phyloP scores from a whole-genome alignment of 2,329 filamentous ascomycete species.

The Meredithiella fracta region DNA sequence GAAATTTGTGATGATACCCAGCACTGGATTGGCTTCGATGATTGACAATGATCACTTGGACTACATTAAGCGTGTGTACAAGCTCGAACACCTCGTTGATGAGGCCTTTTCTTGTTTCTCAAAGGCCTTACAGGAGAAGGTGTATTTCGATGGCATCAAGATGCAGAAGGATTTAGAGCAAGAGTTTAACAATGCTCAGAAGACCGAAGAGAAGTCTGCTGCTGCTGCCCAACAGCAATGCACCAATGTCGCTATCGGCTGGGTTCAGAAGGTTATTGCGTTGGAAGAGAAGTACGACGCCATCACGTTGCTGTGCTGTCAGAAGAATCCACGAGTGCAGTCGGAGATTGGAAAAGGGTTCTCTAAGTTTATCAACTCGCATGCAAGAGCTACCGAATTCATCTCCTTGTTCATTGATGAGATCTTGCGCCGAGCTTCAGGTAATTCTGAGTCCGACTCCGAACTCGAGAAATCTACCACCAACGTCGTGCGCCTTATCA shows the following conservation, averaged over 20 bases:
- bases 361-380: slow-evolving; percentile 85
- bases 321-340: slow-evolving; percentile 59
- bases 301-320: slow-evolving; percentile 59
- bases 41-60: slow-evolving; percentile 71
- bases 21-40: slow-evolving; percentile 74
- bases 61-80: slow-evolving; percentile 67
- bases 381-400: slow-evolving; percentile 70
- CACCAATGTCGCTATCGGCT: slow-evolving; percentile 75
- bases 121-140: slow-evolving; percentile 54
- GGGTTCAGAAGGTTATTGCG: slow-evolving; percentile 78
- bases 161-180: slow-evolving; percentile 55
- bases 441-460: slow-evolving; percentile 56
- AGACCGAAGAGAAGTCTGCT: slow-evolving; percentile 18
- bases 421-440: slow-evolving; percentile 83
- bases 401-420: slow-evolving; percentile 95
- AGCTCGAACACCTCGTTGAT: slow-evolving; percentile 64
- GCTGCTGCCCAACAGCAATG: slow-evolving; percentile 41
- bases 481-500: slow-evolving; percentile 73
- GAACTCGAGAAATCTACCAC: slow-evolving; percentile 76
- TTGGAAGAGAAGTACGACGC: slow-evolving; percentile 83
- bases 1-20: slow-evolving; percentile 71
- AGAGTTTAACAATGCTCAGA: slow-evolving; percentile 29
- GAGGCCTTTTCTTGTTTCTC: too few relatives aligned
- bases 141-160: slow-evolving; percentile 64
- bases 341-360: slow-evolving; percentile 76